These are phyloP conservation scores for Lumnitzera racemosa DNA, from an alignment of 345 rosid genomes.

Conservation along the genomic window DNA sequence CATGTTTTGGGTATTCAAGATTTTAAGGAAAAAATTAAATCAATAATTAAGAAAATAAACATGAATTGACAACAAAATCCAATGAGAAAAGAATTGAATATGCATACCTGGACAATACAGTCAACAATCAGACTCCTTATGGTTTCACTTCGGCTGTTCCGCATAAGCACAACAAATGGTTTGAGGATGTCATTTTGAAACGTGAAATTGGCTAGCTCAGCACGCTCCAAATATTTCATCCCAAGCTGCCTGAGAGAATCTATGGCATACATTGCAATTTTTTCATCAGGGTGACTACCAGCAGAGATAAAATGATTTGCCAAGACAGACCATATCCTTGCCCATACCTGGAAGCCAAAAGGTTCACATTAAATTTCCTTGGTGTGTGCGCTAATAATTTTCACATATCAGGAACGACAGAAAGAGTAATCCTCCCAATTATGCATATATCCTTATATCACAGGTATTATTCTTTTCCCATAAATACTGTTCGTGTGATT, in stretches of 20 bases:
- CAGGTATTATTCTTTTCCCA: too few relatives aligned
- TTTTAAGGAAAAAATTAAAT: too few relatives aligned
- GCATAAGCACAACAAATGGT: conserved; percentile 85
- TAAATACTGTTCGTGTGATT: too few relatives aligned
- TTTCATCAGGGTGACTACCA: conserved; percentile 87
- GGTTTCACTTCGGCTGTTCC: conserved; percentile 72
- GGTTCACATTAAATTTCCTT: background rate
- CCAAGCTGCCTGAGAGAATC: conserved; percentile 95
- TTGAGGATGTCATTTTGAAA: conserved; percentile 95
- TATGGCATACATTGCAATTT: conserved; percentile 91
- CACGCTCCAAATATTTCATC: conserved; percentile 86
- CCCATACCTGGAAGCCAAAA: conserved; percentile 69
- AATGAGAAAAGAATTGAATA: conserved; percentile 11
- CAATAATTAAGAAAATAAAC: background rate
- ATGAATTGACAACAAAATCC: conserved; percentile 1
- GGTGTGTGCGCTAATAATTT: too few relatives aligned
- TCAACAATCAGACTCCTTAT: conserved; percentile 82
- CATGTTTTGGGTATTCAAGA: background rate
- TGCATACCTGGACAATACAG: conserved; percentile 81
- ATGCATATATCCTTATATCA: too few relatives aligned
- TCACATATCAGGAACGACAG: too few relatives aligned
- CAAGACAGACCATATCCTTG: conserved; percentile 85
- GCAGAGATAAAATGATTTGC: conserved; percentile 92
- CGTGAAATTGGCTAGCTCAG: conserved; percentile 85
- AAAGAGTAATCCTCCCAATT: too few relatives aligned